Evolutionary conservation across 495 filamentous ascomycete genomes (phyloP).

Genomic region (Cercophora sp.): DNA sequence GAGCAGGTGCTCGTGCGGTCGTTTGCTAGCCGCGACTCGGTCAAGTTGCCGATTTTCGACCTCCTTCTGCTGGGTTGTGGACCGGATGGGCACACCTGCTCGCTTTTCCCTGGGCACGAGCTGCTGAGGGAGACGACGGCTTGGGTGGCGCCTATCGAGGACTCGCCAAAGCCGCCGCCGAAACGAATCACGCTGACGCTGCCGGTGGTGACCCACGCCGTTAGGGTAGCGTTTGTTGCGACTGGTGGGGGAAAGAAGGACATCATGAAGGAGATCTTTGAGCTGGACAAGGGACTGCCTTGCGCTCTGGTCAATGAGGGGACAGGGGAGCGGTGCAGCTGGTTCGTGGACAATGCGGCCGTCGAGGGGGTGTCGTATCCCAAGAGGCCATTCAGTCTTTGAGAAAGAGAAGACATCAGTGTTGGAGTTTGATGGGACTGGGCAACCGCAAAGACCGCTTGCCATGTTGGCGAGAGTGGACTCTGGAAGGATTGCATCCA

Average conservation of each 20-base stretch:
- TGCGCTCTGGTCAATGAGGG: conserved; percentile 82
- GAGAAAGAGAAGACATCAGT: not conserved
- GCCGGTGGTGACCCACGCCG: conserved; percentile 78
- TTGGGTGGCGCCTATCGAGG: conserved; percentile 86
- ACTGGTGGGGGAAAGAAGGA: conserved; percentile 87
- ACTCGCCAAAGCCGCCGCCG: conserved; percentile 91
- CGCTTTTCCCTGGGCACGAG: conserved; percentile 84
- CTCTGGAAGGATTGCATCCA: no score
- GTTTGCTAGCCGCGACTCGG: conserved; percentile 80
- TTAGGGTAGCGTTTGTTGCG: conserved; percentile 84
- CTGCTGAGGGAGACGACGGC: conserved; percentile 83
- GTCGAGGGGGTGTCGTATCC: conserved; percentile 81
- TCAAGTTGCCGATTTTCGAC: conserved; percentile 92
- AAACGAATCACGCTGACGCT: conserved; percentile 87
- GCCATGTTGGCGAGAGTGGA: no score
- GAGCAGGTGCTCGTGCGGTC: conserved; percentile 79
- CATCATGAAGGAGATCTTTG: conserved; percentile 87
- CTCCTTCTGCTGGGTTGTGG: conserved; percentile 88
- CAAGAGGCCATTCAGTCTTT: conserved; percentile 47
- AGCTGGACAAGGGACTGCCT: conserved; percentile 72
- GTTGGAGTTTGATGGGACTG: not conserved
- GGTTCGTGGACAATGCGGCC: conserved; percentile 86
- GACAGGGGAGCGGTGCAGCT: conserved; percentile 79
- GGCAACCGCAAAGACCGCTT: not conserved
- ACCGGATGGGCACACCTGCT: conserved; percentile 96